phyloP scores from a whole-genome alignment of 495 filamentous ascomycete species.

The Aspergillus steynii region DNA sequence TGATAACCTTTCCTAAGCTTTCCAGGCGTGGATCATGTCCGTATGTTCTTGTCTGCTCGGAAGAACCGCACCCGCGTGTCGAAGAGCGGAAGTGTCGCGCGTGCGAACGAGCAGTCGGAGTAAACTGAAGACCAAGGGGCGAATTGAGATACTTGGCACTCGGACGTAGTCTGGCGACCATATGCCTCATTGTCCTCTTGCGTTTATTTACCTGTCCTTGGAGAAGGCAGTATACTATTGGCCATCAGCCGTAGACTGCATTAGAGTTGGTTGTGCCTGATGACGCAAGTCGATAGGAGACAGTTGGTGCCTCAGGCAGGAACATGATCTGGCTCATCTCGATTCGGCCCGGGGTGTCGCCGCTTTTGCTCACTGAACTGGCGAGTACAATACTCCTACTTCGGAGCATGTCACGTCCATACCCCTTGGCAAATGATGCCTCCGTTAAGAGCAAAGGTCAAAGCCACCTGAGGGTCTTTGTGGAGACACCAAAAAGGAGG shows the following conservation, averaged over 20 bases:
- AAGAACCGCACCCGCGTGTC: slow-evolving; percentile 13
- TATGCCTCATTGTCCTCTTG: slow-evolving; percentile 25
- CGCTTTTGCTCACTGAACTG: no score
- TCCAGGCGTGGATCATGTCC: slow-evolving; percentile 59
- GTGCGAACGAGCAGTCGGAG: slow-evolving; percentile 2
- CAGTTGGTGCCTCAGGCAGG: not conserved
- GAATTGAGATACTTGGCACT: not conserved
- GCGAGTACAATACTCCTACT: no score
- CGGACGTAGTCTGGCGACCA: slow-evolving; percentile 9
- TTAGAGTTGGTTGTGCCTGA: not conserved
- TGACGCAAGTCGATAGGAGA: not conserved
- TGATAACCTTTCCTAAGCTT: slow-evolving; percentile 66
- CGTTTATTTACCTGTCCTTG: not conserved
- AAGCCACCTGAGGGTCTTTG: no score
- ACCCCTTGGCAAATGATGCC: no score
- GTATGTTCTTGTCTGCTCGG: slow-evolving; percentile 10
- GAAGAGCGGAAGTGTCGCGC: slow-evolving; percentile 14
- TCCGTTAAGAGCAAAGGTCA: no score
- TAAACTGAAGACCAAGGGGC: not conserved
- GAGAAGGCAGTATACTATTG: not conserved
- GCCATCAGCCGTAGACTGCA: not conserved
- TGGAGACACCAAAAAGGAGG: no score
- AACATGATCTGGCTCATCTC: not conserved
- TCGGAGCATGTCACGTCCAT: no score
- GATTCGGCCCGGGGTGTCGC: no score